A percentile compares a stretch with the other conserved stretches of the same genome.
Evolutionary conservation across 1,139 yeast genomes (phyloP).

Genomic region (Pneumocystis sp.): DNA sequence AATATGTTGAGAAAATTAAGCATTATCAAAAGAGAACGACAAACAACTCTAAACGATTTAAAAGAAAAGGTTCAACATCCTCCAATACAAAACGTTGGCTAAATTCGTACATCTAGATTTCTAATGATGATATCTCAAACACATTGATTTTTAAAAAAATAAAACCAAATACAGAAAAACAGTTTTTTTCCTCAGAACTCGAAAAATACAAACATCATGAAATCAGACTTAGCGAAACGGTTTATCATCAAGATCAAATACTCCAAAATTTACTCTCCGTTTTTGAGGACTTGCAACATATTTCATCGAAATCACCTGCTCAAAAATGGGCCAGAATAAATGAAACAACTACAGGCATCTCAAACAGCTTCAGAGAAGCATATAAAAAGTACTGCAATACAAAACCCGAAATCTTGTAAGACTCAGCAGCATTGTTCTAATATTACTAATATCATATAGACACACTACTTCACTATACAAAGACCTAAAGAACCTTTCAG

Average conservation of each 20-base stretch:
- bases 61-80: slow-evolving; percentile 41
- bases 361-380: neutral
- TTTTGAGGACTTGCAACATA: neutral
- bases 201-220: slow-evolving; percentile 61
- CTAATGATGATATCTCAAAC: slow-evolving; percentile 64
- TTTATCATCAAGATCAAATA: slow-evolving; percentile 45
- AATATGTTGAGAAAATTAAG: slow-evolving; percentile 32
- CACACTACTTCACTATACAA: neutral
- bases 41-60: slow-evolving; percentile 44
- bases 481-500: neutral
- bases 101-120: neutral
- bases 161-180: slow-evolving; percentile 39
- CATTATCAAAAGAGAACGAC: slow-evolving; percentile 43
- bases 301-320: neutral
- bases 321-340: neutral
- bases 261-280: slow-evolving; percentile 20
- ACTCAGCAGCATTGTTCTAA: neutral
- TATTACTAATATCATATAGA: neutral
- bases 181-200: slow-evolving; percentile 57
- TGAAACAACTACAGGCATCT: neutral
- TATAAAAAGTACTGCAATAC: neutral
- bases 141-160: slow-evolving; percentile 58
- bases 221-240: slow-evolving; percentile 51
- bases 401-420: neutral
- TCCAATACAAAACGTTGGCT: neutral